Evolutionary conservation across 305 asterid genomes (phyloP).

Genomic region (Solanum hybrid): DNA sequence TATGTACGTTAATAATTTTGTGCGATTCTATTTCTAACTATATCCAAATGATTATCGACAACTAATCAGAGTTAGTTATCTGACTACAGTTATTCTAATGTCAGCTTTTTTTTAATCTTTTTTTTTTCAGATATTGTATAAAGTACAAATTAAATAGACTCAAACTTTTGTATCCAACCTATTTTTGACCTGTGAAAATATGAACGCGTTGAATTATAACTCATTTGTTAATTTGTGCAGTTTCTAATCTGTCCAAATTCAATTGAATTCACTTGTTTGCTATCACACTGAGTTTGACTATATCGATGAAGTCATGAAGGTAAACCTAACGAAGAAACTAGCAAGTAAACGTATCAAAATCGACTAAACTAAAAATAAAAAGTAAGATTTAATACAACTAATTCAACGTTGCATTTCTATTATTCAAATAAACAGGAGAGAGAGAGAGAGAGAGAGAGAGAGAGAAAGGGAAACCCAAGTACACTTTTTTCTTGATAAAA

Average conservation of each 20-base stretch:
- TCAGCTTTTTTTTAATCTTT: fast-evolving
- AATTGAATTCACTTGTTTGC: not conserved
- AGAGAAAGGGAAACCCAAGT: not conserved
- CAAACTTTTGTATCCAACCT: not conserved
- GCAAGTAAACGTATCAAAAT: not conserved
- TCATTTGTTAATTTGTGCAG: fast-evolving
- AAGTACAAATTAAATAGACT: not conserved
- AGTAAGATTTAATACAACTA: not conserved
- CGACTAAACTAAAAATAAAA: not conserved
- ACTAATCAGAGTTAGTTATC: too few relatives aligned
- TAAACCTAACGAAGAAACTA: not conserved
- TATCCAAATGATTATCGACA: not conserved
- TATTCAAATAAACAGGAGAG: too few relatives aligned
- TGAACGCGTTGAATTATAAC: fast-evolving
- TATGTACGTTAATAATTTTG: not conserved
- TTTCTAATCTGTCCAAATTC: not conserved
- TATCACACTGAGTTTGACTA: not conserved
- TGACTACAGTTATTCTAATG: not conserved
- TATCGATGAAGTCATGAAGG: not conserved
- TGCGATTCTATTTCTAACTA: not conserved
- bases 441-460: too few relatives aligned
- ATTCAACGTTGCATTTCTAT: not conserved
- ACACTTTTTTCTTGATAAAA: not conserved
- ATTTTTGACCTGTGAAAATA: not conserved
- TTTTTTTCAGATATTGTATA: not conserved